Percentiles rank a stretch among this genome's conserved stretches.
Conservation (phyloP, 2,329 filamentous ascomycete species). For the Cladosporium sp. region DNA sequence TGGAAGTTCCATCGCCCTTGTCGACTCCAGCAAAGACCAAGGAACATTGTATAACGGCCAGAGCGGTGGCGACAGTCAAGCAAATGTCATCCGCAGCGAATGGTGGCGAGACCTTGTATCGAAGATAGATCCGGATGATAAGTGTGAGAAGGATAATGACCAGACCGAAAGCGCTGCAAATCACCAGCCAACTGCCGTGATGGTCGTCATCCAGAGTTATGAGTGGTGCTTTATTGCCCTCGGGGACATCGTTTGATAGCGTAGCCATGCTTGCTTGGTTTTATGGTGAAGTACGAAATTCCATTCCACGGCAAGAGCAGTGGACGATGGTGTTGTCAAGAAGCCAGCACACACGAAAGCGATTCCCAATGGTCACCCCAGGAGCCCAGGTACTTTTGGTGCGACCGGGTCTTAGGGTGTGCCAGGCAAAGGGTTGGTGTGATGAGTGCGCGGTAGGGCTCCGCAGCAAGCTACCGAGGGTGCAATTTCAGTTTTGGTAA, state of each 20-base stretch:
- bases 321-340: background rate
- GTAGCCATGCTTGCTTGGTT: slow-evolving; percentile 8
- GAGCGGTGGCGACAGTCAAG: slow-evolving; percentile 31
- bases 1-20: slow-evolving; percentile 38
- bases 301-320: background rate
- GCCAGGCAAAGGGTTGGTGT: background rate
- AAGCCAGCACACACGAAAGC: background rate
- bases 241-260: slow-evolving; percentile 3
- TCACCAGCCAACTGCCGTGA: slow-evolving; percentile 38
- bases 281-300: background rate
- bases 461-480: background rate
- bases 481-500: slow-evolving; percentile 4
- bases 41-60: slow-evolving; percentile 35
- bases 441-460: background rate
- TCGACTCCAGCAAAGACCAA: slow-evolving; percentile 35
- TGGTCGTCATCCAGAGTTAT: slow-evolving; percentile 21
- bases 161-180: slow-evolving; percentile 36
- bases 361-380: background rate
- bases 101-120: slow-evolving; percentile 29
- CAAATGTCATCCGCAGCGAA: slow-evolving; percentile 32
- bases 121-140: slow-evolving; percentile 37
- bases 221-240: slow-evolving; percentile 15
- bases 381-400: background rate
- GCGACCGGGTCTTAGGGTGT: too few species aligned
- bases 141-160: slow-evolving; percentile 37